Base-by-base conservation (phyloP, 345 rosid genomes). In the Salix caprea region DNA sequence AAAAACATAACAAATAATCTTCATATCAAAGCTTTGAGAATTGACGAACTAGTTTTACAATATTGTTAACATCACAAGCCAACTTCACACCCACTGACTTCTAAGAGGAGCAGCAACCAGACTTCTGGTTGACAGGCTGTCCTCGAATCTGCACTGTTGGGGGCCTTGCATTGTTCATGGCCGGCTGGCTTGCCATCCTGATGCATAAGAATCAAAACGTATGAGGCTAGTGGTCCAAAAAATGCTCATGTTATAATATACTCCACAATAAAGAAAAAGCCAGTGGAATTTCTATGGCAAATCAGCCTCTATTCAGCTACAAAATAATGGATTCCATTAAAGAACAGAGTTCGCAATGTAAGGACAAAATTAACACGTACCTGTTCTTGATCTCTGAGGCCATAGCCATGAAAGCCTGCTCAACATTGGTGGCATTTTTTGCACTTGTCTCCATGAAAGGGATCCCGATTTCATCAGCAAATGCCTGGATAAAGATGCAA, bases 181-280 rank as follows among this genome's bases (percentile, higher is more conserved):
- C 83, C 32, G 96, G 93, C 81, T 91, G 96, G 81, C 96, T 89
- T 23, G 93, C 96, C 96, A 91, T 91, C 82, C 96, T 91, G 84
- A 23, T 12, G 24, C 6, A 9, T 30, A 26, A 50, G 54, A 50
- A 14, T 4, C 8, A 26, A 69, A 30, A 23, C 12, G 14, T 26
- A 0, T 30, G 42, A 37, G 14, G 40, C 21, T 10, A 66, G 9
- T 34, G 7, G 39, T 66, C 64, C 10, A 23, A 10, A 23, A 58
- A 26, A n/a, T 58, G 64, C 28, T 12, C 64, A 4, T n/a, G 6
- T 58, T n/a, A 14, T 1, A 58, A 58, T 9, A 56, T n/a, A n/a
- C 5, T 23, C 62, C 64, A 10, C 64, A 58, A 58, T 58, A 4
- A 58, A 3, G 64, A 58, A 23, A n/a, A 54, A 9, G 14, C 23